phyloP scores from a whole-genome alignment of 2,329 filamentous ascomycete genomes.

The Fusarium caatingaense region DNA sequence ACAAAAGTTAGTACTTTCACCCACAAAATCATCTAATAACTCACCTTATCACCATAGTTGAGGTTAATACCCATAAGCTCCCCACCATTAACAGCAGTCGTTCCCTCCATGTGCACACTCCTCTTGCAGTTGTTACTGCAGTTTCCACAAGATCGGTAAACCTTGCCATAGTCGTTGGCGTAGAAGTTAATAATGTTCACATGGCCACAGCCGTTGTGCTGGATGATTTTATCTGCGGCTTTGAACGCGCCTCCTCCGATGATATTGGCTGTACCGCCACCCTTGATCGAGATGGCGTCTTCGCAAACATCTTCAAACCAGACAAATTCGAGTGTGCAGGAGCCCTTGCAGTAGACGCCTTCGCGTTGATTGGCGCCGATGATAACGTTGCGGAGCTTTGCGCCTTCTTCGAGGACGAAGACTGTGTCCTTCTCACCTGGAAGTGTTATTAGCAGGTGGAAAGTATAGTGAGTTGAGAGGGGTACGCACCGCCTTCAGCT shows the following conservation, averaged over 20 bases:
- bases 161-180: constrained; percentile 61
- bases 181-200: constrained; percentile 54
- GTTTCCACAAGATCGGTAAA: constrained; percentile 45
- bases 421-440: constrained; percentile 51
- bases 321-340: constrained; percentile 58
- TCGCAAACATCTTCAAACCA: constrained; percentile 63
- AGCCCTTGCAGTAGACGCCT: constrained; percentile 59
- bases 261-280: constrained; percentile 52
- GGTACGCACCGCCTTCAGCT: constrained; percentile 52
- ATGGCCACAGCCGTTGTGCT: constrained; percentile 61
- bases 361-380: constrained; percentile 60
- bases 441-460: too few species aligned
- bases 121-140: constrained; percentile 52
- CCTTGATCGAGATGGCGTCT: constrained; percentile 37
- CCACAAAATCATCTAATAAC: fast-evolving
- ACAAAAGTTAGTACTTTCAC: too few species aligned
- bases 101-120: constrained; percentile 58
- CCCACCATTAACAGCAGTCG: constrained; percentile 55
- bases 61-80: constrained; percentile 58
- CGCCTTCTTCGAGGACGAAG: constrained; percentile 56
- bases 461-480: too few species aligned
- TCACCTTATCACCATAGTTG: constrained; percentile 50
- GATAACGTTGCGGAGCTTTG: constrained; percentile 58
- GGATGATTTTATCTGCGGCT: constrained; percentile 59
- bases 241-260: constrained; percentile 59